These are phyloP conservation scores for Tephrocybe sp. DNA, from an alignment of 768 basidiomycete species.

Conservation along the genomic window DNA sequence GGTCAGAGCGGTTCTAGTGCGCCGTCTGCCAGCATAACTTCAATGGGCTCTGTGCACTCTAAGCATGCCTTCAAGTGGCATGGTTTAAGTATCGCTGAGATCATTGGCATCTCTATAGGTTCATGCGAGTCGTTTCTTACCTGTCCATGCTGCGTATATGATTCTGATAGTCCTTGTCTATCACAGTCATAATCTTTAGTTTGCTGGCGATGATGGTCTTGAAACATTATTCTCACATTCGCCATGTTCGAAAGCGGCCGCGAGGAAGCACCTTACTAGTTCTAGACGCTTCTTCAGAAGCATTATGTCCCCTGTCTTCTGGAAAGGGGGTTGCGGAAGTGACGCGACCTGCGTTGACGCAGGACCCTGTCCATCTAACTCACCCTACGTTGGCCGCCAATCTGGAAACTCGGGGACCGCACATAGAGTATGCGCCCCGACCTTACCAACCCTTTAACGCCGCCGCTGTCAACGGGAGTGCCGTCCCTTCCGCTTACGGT, in stretches of 20 bases:
- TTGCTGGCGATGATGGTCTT: conserved; percentile 11
- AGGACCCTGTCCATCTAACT: no score
- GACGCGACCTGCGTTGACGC: no score
- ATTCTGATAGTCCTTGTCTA: background rate
- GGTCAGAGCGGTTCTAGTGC: no score
- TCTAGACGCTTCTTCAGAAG: conserved; percentile 3
- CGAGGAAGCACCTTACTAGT: conserved; percentile 13
- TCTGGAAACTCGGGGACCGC: no score
- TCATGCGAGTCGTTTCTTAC: conserved; percentile 10
- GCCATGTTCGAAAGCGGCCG: conserved; percentile 14
- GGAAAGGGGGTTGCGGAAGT: no score
- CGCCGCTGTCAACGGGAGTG: conserved; percentile 1
- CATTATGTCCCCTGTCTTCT: background rate
- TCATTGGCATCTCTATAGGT: conserved; percentile 19
- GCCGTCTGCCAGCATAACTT: no score
- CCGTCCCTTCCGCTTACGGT: background rate
- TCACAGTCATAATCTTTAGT: conserved; percentile 7
- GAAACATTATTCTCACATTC: conserved; percentile 11
- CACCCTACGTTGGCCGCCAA: no score
- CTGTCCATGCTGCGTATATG: background rate
- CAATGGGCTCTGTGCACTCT: no score
- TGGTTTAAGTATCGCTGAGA: conserved; percentile 19
- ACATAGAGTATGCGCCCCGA: conserved; percentile 9
- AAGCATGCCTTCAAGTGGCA: conserved; percentile 5
- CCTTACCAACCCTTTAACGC: conserved; percentile 6